phyloP scores from a whole-genome alignment of 2,329 filamentous ascomycete species.

The Paracorniculantispora psalliotae region DNA sequence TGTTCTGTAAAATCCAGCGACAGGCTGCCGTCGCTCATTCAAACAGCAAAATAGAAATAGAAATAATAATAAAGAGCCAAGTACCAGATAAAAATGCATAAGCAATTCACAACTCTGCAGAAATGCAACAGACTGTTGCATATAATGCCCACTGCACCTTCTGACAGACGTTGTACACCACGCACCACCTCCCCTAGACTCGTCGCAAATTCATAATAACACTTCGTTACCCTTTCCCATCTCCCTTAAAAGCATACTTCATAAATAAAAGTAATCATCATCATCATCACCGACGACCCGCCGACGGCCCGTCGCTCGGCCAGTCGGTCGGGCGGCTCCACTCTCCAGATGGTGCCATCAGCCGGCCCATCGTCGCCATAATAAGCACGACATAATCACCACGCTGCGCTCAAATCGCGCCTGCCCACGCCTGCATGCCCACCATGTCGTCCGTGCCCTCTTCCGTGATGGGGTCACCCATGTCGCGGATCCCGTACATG shows the following conservation, averaged over 20 bases:
- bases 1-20: not conserved
- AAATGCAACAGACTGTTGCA: conserved; percentile 4
- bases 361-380: conserved; percentile 9
- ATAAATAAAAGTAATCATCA: not conserved
- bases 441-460: conserved; percentile 29
- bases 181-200: not conserved
- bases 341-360: conserved; percentile 5
- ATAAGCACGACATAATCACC: not conserved
- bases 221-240: not conserved
- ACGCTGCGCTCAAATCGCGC: conserved; percentile 11
- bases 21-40: not conserved
- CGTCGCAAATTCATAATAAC: too few relatives aligned
- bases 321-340: conserved; percentile 2
- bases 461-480: conserved; percentile 32
- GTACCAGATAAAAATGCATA: not conserved
- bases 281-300: conserved; percentile 1
- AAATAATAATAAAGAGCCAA: not conserved
- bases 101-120: not conserved
- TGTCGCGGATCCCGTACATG: conserved; percentile 37
- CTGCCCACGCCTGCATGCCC: conserved; percentile 12
- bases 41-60: not conserved
- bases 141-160: conserved; percentile 12
- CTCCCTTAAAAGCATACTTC: not conserved
- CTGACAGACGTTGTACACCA: conserved; percentile 4
- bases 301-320: not conserved